phyloP scores from a whole-genome alignment of 352 stramenopile genomes.

The Phytophthora pini region DNA sequence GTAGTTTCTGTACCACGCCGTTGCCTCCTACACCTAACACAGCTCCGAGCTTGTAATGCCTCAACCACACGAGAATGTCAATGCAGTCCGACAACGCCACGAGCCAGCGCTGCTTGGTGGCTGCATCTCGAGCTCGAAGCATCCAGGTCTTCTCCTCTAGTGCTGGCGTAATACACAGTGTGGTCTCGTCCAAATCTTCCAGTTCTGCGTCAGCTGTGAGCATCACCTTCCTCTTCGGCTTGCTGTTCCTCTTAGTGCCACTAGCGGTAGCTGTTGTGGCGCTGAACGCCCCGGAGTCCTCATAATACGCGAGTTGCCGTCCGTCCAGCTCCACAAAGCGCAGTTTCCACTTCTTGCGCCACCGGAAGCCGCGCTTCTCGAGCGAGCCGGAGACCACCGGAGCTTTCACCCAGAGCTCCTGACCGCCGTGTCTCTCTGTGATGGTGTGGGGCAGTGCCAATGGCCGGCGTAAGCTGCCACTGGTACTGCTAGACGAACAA shows the following conservation, averaged over 20 bases:
- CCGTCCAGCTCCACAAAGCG: slow-evolving; percentile 82
- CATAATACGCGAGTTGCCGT: slow-evolving; percentile 73
- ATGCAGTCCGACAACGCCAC: slow-evolving; percentile 74
- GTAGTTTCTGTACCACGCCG: slow-evolving; percentile 68
- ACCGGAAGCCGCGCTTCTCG: slow-evolving; percentile 80
- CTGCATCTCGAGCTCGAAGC: slow-evolving; percentile 54
- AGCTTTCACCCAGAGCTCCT: slow-evolving; percentile 80
- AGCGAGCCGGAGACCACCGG: slow-evolving; percentile 71
- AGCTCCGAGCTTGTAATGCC: slow-evolving; percentile 70
- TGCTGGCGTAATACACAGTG: slow-evolving; percentile 58
- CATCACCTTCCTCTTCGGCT: slow-evolving; percentile 55
- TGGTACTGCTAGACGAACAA: slow-evolving; percentile 11
- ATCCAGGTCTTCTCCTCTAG: slow-evolving; percentile 67
- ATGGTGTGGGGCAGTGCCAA: slow-evolving; percentile 77
- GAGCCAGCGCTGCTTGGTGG: slow-evolving; percentile 69
- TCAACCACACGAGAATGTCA: slow-evolving; percentile 78
- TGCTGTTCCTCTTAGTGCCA: slow-evolving; percentile 30
- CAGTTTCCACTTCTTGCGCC: slow-evolving; percentile 80
- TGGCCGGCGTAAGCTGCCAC: neutral
- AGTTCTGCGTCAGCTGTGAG: slow-evolving; percentile 64
- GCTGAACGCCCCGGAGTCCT: slow-evolving; percentile 28
- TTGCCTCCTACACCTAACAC: slow-evolving; percentile 80
- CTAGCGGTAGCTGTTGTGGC: slow-evolving; percentile 21
- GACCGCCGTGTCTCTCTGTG: slow-evolving; percentile 73
- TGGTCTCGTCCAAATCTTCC: slow-evolving; percentile 61